Evolutionary conservation across 1,284 basidiomycete species (phyloP).

Genomic region (Fomes fomentarius): DNA sequence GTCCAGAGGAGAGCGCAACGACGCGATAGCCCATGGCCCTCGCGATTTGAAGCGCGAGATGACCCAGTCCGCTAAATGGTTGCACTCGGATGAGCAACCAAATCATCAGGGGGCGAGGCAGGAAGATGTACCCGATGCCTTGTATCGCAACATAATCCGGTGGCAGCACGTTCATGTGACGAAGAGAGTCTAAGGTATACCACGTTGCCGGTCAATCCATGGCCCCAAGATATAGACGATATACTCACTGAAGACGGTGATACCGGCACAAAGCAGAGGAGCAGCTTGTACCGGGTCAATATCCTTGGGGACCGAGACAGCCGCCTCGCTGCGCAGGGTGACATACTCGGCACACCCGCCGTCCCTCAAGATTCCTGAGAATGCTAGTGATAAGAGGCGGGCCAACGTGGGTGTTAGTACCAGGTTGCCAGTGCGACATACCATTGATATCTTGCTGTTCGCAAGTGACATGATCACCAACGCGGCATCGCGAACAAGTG

Average conservation of each 20-base stretch:
- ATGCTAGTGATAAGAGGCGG: background rate
- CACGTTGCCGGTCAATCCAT: too few relatives aligned
- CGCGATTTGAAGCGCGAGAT: conserved; percentile 35
- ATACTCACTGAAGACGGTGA: conserved; percentile 29
- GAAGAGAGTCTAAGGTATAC: conserved; percentile 24
- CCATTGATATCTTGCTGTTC: conserved; percentile 23
- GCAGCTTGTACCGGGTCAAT: conserved; percentile 78
- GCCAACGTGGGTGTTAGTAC: background rate
- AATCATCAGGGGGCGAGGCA: background rate
- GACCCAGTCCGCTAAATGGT: conserved; percentile 35
- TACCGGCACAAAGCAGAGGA: conserved; percentile 79
- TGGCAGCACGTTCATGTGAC: conserved; percentile 27
- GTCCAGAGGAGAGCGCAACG: conserved; percentile 32
- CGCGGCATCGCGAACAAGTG: conserved; percentile 27
- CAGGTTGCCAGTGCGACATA: background rate
- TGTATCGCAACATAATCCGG: conserved; percentile 35
- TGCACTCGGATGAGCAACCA: background rate
- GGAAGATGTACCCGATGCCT: conserved; percentile 34
- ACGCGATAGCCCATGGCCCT: conserved; percentile 33
- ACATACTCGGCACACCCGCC: conserved; percentile 26
- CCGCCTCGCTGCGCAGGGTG: conserved; percentile 34
- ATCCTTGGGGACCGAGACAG: conserved; percentile 74
- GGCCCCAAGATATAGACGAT: background rate
- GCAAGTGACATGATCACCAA: conserved; percentile 28
- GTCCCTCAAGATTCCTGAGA: conserved; percentile 20